Evolutionary conservation across 1,139 yeast species (phyloP).

Genomic region (Blastobotrys aristatus): DNA sequence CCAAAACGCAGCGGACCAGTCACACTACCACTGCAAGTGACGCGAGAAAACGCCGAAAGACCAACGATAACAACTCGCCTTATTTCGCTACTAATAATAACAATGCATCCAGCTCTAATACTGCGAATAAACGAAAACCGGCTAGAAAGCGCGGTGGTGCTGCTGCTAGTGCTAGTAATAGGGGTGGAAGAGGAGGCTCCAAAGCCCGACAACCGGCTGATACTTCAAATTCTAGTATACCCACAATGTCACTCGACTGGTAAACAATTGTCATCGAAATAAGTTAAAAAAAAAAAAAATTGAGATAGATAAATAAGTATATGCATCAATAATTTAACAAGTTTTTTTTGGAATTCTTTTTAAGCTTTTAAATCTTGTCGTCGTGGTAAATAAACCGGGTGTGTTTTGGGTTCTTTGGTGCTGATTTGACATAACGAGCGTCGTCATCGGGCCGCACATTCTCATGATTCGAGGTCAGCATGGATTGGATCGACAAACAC

Average conservation of each 20-base stretch:
- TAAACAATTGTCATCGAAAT: too few species aligned
- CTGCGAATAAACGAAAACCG: not conserved
- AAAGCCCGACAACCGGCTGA: not conserved
- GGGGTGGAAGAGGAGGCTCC: not conserved
- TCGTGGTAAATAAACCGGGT: conserved; percentile 43
- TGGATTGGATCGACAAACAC: conserved; percentile 57
- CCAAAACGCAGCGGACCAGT: not conserved
- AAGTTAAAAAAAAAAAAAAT: too few species aligned
- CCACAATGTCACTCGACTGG: not conserved
- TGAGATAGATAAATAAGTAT: too few species aligned
- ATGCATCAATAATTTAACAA: too few species aligned
- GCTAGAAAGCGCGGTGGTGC: not conserved
- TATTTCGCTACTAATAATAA: not conserved
- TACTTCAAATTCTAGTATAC: not conserved
- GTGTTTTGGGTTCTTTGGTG: conserved; percentile 54
- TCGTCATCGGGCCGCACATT: conserved; percentile 51
- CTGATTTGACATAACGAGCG: conserved; percentile 42
- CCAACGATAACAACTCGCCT: not conserved
- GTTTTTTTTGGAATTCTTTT: too few species aligned
- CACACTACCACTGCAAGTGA: not conserved
- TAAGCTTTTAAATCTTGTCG: conserved; percentile 38
- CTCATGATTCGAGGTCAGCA: conserved; percentile 49
- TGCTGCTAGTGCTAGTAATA: not conserved
- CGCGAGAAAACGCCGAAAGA: not conserved
- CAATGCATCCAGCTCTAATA: not conserved